Conservation (phyloP, 768 basidiomycete species). For the Pleurotus salmoneostramineus region DNA sequence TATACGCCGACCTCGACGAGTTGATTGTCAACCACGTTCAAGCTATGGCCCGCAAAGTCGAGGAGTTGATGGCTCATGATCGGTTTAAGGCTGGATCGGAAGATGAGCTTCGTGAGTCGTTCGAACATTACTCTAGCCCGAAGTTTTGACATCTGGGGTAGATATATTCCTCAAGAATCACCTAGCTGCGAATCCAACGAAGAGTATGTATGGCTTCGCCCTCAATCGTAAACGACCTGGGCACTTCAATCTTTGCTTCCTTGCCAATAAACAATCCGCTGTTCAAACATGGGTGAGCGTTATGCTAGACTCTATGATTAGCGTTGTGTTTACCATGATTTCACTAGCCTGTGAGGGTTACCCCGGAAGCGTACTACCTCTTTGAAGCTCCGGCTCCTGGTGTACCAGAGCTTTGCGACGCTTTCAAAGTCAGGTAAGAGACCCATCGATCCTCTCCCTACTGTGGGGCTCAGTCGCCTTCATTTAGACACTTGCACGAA, state of each 20-base stretch:
- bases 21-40: constrained; percentile 95
- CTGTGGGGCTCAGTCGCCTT: constrained; percentile 9
- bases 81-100: constrained; percentile 89
- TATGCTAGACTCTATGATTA: background rate
- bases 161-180: constrained; percentile 88
- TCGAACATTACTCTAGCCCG: background rate
- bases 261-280: constrained; percentile 85
- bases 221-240: constrained; percentile 87
- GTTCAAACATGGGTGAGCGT: constrained; percentile 87
- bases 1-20: constrained; percentile 93
- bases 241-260: constrained; percentile 90
- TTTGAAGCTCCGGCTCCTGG: constrained; percentile 89
- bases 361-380: constrained; percentile 85
- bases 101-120: constrained; percentile 83
- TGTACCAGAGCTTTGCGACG: constrained; percentile 92
- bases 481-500: constrained; percentile 67
- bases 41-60: constrained; percentile 88
- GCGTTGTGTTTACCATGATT: too few relatives aligned
- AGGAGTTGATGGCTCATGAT: constrained; percentile 93
- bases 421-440: constrained; percentile 84
- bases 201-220: constrained; percentile 95
- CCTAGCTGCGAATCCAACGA: constrained; percentile 88
- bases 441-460: background rate
- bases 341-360: constrained; percentile 74
- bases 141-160: constrained; percentile 22